Evolutionary conservation across 2,329 filamentous ascomycete species (phyloP).

Genomic region (Cladosporium sp.): DNA sequence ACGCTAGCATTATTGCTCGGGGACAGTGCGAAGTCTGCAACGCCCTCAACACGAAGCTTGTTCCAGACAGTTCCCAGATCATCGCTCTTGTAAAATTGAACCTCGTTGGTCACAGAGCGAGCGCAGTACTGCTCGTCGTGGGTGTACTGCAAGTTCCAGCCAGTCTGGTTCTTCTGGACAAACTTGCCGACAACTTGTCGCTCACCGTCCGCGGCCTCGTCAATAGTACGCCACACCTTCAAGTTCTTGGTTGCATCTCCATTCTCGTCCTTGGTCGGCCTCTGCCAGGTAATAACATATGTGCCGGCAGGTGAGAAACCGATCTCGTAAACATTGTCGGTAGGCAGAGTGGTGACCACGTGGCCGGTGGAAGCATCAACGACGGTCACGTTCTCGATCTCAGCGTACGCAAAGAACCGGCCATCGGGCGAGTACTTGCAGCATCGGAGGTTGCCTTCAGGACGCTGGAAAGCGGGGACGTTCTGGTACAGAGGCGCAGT

Average conservation of each 20-base stretch:
- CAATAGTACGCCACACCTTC: constrained; percentile 87
- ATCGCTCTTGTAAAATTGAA: constrained; percentile 91
- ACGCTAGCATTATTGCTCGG: constrained; percentile 80
- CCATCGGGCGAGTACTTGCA: constrained; percentile 94
- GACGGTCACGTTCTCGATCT: constrained; percentile 78
- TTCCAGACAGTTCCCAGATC: constrained; percentile 82
- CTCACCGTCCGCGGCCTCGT: constrained; percentile 63
- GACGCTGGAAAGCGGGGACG: constrained; percentile 74
- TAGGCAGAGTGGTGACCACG: constrained; percentile 68
- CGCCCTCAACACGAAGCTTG: constrained; percentile 88
- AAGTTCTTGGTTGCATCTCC: constrained; percentile 94
- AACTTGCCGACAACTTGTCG: constrained; percentile 74
- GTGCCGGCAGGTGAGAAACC: constrained; percentile 90
- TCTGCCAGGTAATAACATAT: constrained; percentile 95
- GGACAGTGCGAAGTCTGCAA: constrained; percentile 81
- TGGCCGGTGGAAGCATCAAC: constrained; percentile 75
- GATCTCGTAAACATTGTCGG: constrained; percentile 86
- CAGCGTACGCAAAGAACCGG: constrained; percentile 93
- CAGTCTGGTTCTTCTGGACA: constrained; percentile 91
- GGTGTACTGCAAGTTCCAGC: constrained; percentile 97
- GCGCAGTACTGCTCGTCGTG: constrained; percentile 88
- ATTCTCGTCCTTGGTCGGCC: constrained; percentile 84
- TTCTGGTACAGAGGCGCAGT: constrained; percentile 82
- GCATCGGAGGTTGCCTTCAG: constrained; percentile 91
- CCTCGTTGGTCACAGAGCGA: constrained; percentile 90